Evolutionary conservation across 2,329 filamentous ascomycete genomes (phyloP), one percentile per base, ranked within the genome.

Genomic region (Cordyceps pruinosa): DNA sequence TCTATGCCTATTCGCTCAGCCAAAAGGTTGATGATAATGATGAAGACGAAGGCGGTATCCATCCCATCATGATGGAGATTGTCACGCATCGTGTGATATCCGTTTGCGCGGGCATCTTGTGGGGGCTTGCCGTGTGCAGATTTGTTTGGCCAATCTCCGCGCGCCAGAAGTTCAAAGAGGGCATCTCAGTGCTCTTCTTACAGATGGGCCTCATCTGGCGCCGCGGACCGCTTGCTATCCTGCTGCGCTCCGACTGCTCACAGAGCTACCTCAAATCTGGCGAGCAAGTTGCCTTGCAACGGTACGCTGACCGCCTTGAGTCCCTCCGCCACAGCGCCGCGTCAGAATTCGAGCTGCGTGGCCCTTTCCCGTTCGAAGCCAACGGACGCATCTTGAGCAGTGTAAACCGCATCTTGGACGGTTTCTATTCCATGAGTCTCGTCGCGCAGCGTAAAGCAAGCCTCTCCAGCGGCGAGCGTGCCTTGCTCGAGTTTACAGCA

Each of bases 131-230:
- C 50, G 82, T 96, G 58, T 96, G 90, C 44, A 83, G 91, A 53
- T 69, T 93, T 47, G 86, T 96, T 60, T 96, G 90, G 88, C 91
- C 92, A 7, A 92, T 95, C 61, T 91, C 89, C 21, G 92, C 91
- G 2, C 82, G 92, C 50, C 78, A 79, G 56, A 94, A 94, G 69
- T 84, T 96, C 65, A 91, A 93, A 69, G 86, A 93, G 63, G 90
- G 90, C 2, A 78, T 96, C 5, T 89, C 88, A 32, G 76, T 95
- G 28, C 77, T 97, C 13, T 96, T 91, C 82, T 79, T 97, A 6
- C 88, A 93, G 54, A 92, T 97, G 87, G 88, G 89, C 9, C 77
- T 97, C 32, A 90, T 96, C 62, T 97, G 92, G 92, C 93, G 90
- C 71, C 83, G 90, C 35, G 90, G 94, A 8, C 92, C 92, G 0